Percentiles rank a stretch among this genome's conserved stretches.
These are phyloP conservation scores for Dictyostelium brefeldianum DNA, from an alignment of 78 protist genomes.

Conservation along the genomic window DNA sequence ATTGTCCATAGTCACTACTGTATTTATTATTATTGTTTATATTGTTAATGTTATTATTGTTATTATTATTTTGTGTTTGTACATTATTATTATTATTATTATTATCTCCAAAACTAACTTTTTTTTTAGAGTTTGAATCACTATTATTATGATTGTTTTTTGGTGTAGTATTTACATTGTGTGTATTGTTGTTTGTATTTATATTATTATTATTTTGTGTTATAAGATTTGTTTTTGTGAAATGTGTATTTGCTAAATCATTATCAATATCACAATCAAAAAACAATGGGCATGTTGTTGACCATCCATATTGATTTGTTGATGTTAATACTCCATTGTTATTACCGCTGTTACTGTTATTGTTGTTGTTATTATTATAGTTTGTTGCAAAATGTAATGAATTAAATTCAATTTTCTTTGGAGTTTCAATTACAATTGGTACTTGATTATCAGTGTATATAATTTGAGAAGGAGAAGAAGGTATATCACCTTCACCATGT, in stretches of 20 bases:
- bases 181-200: neutral
- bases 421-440: constrained; percentile 42
- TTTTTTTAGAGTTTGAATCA: neutral
- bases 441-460: constrained; percentile 50
- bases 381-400: neutral
- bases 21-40: neutral
- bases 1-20: no score
- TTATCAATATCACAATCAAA: constrained; percentile 13
- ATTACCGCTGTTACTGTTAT: neutral
- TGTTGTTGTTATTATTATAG: neutral
- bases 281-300: constrained; percentile 10
- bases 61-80: neutral
- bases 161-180: constrained; percentile 21
- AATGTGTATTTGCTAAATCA: neutral
- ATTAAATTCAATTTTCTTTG: constrained; percentile 11
- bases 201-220: constrained; percentile 12
- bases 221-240: neutral
- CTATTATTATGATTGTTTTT: neutral
- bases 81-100: neutral
- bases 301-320: neutral
- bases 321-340: neutral
- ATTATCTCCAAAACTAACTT: constrained; percentile 31
- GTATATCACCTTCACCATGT: constrained; percentile 74
- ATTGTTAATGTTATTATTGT: neutral
- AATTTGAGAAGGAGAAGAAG: constrained; percentile 62